Evolutionary conservation across 306 rosid species (phyloP).

Genomic region (Cucumis sativus): Cucumber_9930_V3 NC_026657.2:39304001-39304500

Average conservation of each 20-base stretch:
- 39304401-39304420: background rate
- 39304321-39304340: background rate
- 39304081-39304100: too few species aligned
- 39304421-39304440: background rate
- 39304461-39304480: too few species aligned
- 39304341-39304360: background rate
- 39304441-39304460: background rate
- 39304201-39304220: slow-evolving; percentile 1
- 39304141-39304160: too few species aligned
- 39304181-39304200: background rate
- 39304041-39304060: too few species aligned
- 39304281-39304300: slow-evolving; percentile 7
- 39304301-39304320: background rate
- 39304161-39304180: too few species aligned
- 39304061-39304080: too few species aligned
- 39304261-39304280: slow-evolving; percentile 1
- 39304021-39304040: too few species aligned
- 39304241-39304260: background rate
- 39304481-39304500: too few species aligned
- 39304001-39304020: too few species aligned
- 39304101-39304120: too few species aligned
- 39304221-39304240: background rate
- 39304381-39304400: slow-evolving; percentile 9
- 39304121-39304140: too few species aligned
- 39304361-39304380: background rate